phyloP scores from a whole-genome alignment of 352 stramenopile species.

The Globisporangium echinulatum region DNA sequence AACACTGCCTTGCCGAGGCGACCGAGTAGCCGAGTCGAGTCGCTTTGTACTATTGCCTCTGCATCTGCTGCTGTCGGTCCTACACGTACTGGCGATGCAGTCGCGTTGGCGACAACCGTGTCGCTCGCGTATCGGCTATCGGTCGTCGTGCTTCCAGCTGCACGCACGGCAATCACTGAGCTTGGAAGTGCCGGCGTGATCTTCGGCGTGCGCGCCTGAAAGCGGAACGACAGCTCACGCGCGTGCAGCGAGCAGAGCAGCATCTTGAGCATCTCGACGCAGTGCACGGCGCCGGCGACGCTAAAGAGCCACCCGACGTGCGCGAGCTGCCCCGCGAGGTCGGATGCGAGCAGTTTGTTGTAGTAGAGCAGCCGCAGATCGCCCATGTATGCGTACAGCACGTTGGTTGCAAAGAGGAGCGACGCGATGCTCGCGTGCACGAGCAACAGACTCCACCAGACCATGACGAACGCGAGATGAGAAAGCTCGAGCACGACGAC shows the following conservation, averaged over 20 bases:
- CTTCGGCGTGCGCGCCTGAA: slow-evolving; percentile 9
- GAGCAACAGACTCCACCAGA: slow-evolving; percentile 23
- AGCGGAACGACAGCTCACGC: slow-evolving; percentile 18
- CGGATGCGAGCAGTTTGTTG: slow-evolving; percentile 35
- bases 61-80: neutral
- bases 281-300: slow-evolving; percentile 16
- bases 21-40: no score
- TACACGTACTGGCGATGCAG: neutral
- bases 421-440: slow-evolving; percentile 17
- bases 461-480: slow-evolving; percentile 10
- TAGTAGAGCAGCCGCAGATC: slow-evolving; percentile 29
- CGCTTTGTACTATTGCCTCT: no score
- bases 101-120: neutral
- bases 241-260: slow-evolving; percentile 18
- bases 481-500: slow-evolving; percentile 17
- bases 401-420: slow-evolving; percentile 23
- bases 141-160: no score
- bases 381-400: slow-evolving; percentile 24
- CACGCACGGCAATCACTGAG: slow-evolving; percentile 6
- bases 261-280: slow-evolving; percentile 27
- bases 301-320: slow-evolving; percentile 23
- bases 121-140: neutral
- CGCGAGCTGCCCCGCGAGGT: slow-evolving; percentile 17
- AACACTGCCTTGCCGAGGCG: neutral
- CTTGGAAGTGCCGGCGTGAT: slow-evolving; percentile 7